Percentiles rank a stretch among this genome's conserved stretches.
Conservation (phyloP, 2,329 filamentous ascomycete genomes). For the Penicillium fuscoglaucum region DNA sequence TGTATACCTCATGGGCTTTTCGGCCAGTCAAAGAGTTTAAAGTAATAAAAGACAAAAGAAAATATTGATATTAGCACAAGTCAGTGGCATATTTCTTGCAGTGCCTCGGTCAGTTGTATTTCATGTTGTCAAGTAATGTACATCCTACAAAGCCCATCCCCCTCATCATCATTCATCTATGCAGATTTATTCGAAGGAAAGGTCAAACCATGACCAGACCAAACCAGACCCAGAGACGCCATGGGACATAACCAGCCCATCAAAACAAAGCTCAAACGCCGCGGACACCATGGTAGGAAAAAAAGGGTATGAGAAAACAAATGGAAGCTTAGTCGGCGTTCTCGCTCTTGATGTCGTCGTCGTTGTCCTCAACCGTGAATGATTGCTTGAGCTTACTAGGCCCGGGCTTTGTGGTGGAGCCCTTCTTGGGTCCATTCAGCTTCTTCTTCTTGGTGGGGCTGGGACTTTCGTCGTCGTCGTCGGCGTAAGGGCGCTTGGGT, state of each 20-base stretch:
- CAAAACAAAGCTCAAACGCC: slow-evolving; percentile 15
- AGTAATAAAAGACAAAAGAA: not conserved
- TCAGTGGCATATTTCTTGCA: slow-evolving; percentile 4
- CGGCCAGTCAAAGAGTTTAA: not conserved
- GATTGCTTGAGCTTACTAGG: slow-evolving; percentile 47
- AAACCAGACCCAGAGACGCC: slow-evolving; percentile 23
- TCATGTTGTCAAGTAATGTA: slow-evolving; percentile 29
- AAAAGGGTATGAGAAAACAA: slow-evolving; percentile 17
- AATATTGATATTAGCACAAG: not conserved
- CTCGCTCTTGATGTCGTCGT: slow-evolving; percentile 39
- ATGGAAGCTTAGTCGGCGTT: slow-evolving; percentile 32
- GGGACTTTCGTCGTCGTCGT: slow-evolving; percentile 46
- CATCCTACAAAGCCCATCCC: slow-evolving; percentile 22
- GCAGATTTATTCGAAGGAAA: slow-evolving; percentile 21
- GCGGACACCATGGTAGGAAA: slow-evolving; percentile 16
- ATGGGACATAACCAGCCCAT: slow-evolving; percentile 15
- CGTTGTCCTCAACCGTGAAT: slow-evolving; percentile 38
- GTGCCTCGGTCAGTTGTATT: slow-evolving; percentile 14
- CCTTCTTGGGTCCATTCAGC: slow-evolving; percentile 39
- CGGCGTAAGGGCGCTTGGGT: slow-evolving; percentile 38
- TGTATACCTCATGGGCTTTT: not conserved
- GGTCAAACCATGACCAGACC: slow-evolving; percentile 13
- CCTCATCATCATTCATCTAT: slow-evolving; percentile 31
- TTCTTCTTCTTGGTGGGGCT: slow-evolving; percentile 55
- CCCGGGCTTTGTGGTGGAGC: slow-evolving; percentile 39